Conservation (phyloP, 2,329 filamentous ascomycete genomes). For the Alternaria hordeiaustralica region DNA sequence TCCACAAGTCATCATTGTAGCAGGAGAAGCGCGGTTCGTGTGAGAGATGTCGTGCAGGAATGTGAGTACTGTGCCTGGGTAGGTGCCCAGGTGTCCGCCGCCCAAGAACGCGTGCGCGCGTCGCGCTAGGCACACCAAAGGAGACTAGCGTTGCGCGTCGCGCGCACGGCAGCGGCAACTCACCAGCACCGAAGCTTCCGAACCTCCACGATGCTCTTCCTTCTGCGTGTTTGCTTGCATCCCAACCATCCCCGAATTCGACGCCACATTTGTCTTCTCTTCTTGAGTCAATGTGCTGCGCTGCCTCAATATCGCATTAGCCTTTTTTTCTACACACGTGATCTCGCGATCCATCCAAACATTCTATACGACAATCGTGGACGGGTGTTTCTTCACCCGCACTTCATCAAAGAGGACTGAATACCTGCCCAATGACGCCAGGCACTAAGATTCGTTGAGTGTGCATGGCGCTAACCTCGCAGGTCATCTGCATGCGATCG, state of each 20-base stretch:
- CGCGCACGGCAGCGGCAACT: background rate
- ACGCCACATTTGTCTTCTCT: no score
- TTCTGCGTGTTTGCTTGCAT: no score
- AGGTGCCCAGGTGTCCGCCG: background rate
- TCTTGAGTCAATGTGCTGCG: background rate
- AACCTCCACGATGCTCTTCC: background rate
- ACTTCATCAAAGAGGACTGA: background rate
- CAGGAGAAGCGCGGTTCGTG: background rate
- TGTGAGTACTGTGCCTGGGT: background rate
- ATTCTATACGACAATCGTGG: background rate
- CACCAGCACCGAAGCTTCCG: background rate
- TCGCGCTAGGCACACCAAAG: background rate
- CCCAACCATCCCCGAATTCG: no score
- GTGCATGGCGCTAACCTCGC: background rate
- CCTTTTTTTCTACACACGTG: background rate
- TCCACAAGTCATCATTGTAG: background rate
- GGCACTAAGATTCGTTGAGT: background rate
- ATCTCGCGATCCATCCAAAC: background rate
- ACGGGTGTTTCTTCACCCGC: background rate
- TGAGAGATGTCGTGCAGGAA: background rate
- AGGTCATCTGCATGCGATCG: background rate
- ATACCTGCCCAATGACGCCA: background rate
- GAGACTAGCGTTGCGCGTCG: background rate
- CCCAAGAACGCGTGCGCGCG: background rate
- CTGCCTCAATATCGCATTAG: background rate